phyloP scores from a whole-genome alignment of 1,139 yeast species.

The Candida sanyaensis region DNA sequence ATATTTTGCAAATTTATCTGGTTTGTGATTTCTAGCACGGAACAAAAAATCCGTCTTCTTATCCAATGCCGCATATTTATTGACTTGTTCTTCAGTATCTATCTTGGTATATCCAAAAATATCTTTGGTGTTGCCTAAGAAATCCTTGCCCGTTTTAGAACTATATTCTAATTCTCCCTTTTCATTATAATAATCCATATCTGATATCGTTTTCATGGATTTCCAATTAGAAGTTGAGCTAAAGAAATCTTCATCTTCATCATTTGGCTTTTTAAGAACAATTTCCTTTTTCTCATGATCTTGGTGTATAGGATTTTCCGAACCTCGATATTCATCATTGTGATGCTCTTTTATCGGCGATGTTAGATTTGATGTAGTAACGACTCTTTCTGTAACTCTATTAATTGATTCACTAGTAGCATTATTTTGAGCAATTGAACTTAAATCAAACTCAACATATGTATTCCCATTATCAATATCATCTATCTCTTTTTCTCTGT shows the following conservation, averaged over 20 bases:
- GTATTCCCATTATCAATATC: slow-evolving; percentile 4
- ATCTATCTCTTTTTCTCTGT: slow-evolving; percentile 10
- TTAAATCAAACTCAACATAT: slow-evolving; percentile 15
- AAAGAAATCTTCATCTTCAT: slow-evolving; percentile 39
- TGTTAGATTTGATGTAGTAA: slow-evolving; percentile 7
- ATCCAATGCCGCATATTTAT: slow-evolving; percentile 71
- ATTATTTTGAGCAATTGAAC: slow-evolving; percentile 5
- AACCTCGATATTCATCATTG: slow-evolving; percentile 1
- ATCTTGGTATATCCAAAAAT: slow-evolving; percentile 81
- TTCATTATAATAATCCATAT: slow-evolving; percentile 52
- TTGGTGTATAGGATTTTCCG: slow-evolving; percentile 5
- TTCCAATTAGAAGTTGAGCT: slow-evolving; percentile 46
- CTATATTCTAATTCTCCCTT: slow-evolving; percentile 50
- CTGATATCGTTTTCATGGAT: slow-evolving; percentile 52
- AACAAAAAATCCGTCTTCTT: slow-evolving; percentile 84
- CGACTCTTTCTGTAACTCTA: slow-evolving; percentile 8
- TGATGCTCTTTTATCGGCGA: slow-evolving; percentile 2
- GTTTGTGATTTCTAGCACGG: slow-evolving; percentile 23
- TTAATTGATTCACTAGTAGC: slow-evolving; percentile 8
- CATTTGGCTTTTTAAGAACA: slow-evolving; percentile 9
- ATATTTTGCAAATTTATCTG: slow-evolving; percentile 16
- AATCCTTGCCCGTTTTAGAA: slow-evolving; percentile 20
- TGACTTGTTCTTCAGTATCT: slow-evolving; percentile 85
- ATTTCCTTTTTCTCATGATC: neutral
- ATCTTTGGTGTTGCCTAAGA: slow-evolving; percentile 23